Conservation (phyloP, 768 basidiomycete species). For the Phanerochaete sordida region DNA sequence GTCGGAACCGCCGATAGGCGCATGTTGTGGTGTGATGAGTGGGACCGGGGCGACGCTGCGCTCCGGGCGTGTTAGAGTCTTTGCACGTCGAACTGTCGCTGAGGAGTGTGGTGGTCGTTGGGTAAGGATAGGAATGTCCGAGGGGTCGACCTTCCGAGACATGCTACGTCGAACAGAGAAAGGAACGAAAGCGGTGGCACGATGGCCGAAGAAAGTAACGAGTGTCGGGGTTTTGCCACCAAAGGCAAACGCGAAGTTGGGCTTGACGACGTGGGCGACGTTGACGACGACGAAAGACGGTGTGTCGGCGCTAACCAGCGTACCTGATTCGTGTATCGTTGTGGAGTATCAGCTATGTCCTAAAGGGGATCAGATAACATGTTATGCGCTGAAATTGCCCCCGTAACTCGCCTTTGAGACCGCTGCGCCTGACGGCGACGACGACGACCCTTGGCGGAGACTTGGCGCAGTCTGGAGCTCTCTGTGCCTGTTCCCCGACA, state of each 20-base stretch:
- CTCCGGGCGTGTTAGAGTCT: constrained; percentile 96
- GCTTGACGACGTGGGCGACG: constrained; percentile 21
- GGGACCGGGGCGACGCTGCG: constrained; percentile 91
- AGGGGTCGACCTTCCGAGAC: constrained; percentile 26
- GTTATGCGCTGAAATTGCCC: background rate
- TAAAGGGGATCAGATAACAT: background rate
- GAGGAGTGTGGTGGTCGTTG: constrained; percentile 16
- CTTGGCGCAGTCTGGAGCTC: background rate
- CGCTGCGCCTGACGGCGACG: background rate
- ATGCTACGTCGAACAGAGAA: constrained; percentile 16
- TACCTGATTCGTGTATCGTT: background rate
- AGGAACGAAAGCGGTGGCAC: constrained; percentile 19
- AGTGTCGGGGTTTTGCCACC: constrained; percentile 16
- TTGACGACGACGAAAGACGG: constrained; percentile 13
- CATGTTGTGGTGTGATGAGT: constrained; percentile 79
- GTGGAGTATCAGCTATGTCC: background rate
- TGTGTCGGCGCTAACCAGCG: constrained; percentile 2
- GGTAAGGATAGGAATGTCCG: constrained; percentile 70
- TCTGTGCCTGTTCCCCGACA: background rate
- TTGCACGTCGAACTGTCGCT: constrained; percentile 76
- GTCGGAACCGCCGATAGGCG: constrained; percentile 36
- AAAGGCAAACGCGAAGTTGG: constrained; percentile 16
- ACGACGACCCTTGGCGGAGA: background rate
- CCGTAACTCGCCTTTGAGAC: background rate
- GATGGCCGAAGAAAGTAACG: constrained; percentile 14